Percentiles rank a stretch among this genome's conserved stretches.
These are phyloP conservation scores for Cicer cuneatum DNA, from an alignment of 306 rosid genomes.

Conservation along the genomic window DNA sequence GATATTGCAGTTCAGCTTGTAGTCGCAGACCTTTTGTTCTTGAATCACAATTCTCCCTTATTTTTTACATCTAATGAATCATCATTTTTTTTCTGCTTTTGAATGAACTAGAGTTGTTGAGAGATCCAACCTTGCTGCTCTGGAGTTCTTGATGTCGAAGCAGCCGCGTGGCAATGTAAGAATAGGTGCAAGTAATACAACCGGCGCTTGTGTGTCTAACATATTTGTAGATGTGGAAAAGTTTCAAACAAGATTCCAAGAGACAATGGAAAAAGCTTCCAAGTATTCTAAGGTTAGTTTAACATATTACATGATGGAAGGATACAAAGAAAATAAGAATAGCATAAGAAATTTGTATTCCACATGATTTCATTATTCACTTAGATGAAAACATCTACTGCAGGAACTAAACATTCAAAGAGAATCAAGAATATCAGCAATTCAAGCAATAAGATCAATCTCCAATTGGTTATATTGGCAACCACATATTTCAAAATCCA, in stretches of 20 bases:
- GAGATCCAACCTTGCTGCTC: slow-evolving; percentile 85
- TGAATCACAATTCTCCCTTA: too few species aligned
- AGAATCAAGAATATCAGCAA: slow-evolving; percentile 76
- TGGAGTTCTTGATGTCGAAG: slow-evolving; percentile 94
- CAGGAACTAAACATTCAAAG: slow-evolving; percentile 75
- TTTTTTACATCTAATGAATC: not conserved
- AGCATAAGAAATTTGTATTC: not conserved
- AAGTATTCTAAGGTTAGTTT: slow-evolving; percentile 59
- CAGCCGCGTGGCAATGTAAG: slow-evolving; percentile 92
- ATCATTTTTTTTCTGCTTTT: slow-evolving; percentile 33
- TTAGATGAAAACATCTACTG: slow-evolving; percentile 10
- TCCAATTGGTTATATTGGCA: slow-evolving; percentile 94
- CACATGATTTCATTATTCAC: not conserved
- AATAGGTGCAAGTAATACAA: slow-evolving; percentile 71
- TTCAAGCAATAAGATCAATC: slow-evolving; percentile 87
- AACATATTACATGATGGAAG: not conserved
- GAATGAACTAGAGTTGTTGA: slow-evolving; percentile 63
- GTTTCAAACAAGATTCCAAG: slow-evolving; percentile 72
- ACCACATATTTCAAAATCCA: slow-evolving; percentile 49
- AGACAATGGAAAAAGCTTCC: slow-evolving; percentile 60
- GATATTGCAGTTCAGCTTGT: too few species aligned
- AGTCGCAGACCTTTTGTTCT: too few species aligned
- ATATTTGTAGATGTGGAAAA: slow-evolving; percentile 80
- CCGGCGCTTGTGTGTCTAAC: slow-evolving; percentile 73
- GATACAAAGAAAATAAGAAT: not conserved